Conservation (phyloP, 495 filamentous ascomycete genomes). For the Podospora fimiseda region DNA sequence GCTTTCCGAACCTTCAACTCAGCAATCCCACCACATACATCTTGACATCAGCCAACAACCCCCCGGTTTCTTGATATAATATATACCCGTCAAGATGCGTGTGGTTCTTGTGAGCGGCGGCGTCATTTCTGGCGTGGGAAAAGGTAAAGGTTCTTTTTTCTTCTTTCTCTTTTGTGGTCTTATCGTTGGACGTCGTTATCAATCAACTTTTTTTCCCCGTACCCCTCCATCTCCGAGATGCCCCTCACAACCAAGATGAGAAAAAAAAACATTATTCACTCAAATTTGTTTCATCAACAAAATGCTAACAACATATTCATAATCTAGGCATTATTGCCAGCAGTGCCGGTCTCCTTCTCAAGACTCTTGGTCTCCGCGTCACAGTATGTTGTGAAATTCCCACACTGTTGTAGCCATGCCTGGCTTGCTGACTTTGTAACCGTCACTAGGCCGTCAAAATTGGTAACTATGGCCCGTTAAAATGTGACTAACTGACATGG, state of each 20-base stretch:
- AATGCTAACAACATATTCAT: not conserved
- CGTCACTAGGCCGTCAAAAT: slow-evolving; percentile 1
- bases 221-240: not conserved
- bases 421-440: not conserved
- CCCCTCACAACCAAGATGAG: not conserved
- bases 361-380: slow-evolving; percentile 2
- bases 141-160: not conserved
- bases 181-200: not conserved
- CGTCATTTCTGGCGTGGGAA: slow-evolving; percentile 2
- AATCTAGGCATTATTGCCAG: slow-evolving; percentile 5
- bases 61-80: not conserved
- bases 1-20: not conserved
- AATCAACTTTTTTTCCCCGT: not conserved
- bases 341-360: slow-evolving; percentile 3
- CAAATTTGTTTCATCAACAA: not conserved
- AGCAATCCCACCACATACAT: not conserved
- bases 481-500: not conserved
- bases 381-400: not conserved
- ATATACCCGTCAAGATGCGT: not conserved
- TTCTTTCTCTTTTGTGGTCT: not conserved
- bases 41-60: not conserved
- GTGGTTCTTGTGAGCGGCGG: slow-evolving; percentile 5
- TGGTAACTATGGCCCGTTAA: not conserved
- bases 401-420: not conserved
- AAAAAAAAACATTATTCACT: not conserved